phyloP scores from a whole-genome alignment of 352 stramenopile species.

The Pythium pyrilobum region DNA sequence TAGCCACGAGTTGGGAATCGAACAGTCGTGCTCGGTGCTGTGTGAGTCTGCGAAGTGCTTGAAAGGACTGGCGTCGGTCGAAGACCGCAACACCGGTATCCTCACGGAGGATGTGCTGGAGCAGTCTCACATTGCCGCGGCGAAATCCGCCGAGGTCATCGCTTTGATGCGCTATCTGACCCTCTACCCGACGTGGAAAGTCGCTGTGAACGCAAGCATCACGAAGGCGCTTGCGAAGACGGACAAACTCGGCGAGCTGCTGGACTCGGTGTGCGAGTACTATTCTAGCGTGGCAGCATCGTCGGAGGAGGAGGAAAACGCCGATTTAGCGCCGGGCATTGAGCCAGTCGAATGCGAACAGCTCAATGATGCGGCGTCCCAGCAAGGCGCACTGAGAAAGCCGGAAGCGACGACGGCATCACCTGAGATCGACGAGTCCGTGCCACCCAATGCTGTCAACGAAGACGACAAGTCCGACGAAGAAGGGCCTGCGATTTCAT shows the following conservation, averaged over 20 bases:
- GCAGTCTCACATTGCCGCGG: constrained; percentile 42
- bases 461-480: constrained; percentile 19
- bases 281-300: constrained; percentile 42
- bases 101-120: constrained; percentile 36
- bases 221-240: constrained; percentile 45
- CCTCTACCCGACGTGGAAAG: constrained; percentile 71
- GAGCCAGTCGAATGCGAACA: constrained; percentile 10
- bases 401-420: constrained; percentile 40
- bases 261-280: constrained; percentile 64
- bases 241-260: constrained; percentile 39
- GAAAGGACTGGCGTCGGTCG: constrained; percentile 35
- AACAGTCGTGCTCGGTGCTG: constrained; percentile 54
- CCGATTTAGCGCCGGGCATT: neutral
- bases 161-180: constrained; percentile 69
- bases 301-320: constrained; percentile 14
- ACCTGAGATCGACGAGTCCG: constrained; percentile 52
- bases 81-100: constrained; percentile 17
- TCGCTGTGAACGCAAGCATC: constrained; percentile 66
- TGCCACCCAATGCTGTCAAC: constrained; percentile 12
- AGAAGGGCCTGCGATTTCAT: neutral
- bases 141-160: constrained; percentile 61
- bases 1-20: constrained; percentile 73
- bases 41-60: constrained; percentile 64
- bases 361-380: constrained; percentile 19
- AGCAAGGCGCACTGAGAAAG: constrained; percentile 35